phyloP scores from a whole-genome alignment of 495 filamentous ascomycete genomes.

The Aspergillus incahuasiensis region DNA sequence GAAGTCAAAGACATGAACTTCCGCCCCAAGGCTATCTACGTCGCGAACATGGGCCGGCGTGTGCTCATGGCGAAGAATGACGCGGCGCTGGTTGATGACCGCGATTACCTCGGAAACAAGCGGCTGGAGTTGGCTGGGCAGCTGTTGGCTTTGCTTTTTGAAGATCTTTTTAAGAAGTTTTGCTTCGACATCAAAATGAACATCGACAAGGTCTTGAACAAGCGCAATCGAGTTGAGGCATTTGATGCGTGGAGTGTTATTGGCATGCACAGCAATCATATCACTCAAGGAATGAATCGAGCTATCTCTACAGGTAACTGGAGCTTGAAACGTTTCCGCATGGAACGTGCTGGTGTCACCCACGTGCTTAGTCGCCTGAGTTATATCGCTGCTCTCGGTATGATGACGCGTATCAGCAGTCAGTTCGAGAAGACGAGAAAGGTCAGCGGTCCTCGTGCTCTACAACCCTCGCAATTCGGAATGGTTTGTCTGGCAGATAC shows the following conservation, averaged over 20 bases:
- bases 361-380: conserved; percentile 93
- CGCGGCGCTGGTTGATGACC: conserved; percentile 82
- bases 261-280: conserved; percentile 68
- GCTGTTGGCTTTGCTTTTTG: conserved; percentile 90
- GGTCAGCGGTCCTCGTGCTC: conserved; percentile 86
- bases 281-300: conserved; percentile 85
- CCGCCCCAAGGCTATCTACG: conserved; percentile 88
- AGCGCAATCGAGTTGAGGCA: conserved; percentile 74
- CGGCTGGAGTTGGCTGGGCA: conserved; percentile 90
- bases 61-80: conserved; percentile 92
- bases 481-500: conserved; percentile 97
- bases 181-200: conserved; percentile 80
- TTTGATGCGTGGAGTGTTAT: conserved; percentile 82
- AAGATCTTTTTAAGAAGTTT: conserved; percentile 95
- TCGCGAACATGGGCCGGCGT: conserved; percentile 92
- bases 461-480: conserved; percentile 96
- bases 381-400: conserved; percentile 96
- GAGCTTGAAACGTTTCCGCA: conserved; percentile 94
- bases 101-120: conserved; percentile 98
- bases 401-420: conserved; percentile 99
- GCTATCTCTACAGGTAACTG: conserved; percentile 97
- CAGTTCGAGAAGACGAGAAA: conserved; percentile 99
- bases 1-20: conserved; percentile 87
- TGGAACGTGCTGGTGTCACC: conserved; percentile 95
- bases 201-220: conserved; percentile 90